Base-by-base conservation (phyloP, 106 monocot genomes). In the Platanthera guangdongensis region DNA sequence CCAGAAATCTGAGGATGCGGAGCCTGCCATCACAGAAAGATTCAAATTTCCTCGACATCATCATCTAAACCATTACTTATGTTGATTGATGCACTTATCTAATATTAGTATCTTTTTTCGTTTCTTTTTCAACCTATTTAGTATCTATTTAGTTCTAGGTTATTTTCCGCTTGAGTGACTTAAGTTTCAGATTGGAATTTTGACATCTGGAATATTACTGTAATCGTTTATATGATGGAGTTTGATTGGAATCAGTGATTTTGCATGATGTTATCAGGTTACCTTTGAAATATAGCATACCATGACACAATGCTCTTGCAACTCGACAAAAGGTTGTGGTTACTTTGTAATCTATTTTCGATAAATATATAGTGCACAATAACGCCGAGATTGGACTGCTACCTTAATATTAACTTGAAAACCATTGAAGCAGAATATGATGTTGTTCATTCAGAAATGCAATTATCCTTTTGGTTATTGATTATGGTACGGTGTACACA, bases 201-300 rank as follows among this genome's bases (percentile, higher is more conserved):
- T 72, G 45, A 15, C 22, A 21, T 72, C 50, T 50, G 50, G 72
- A 10, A 50, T 50, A 51, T 18, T 45, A n/a, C 46, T 47, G 16
- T 46, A 16, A 48, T 11, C 47, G 25, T 70, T 39, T 70, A 70
- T 48, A 70, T 47, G 70, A 70, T 70, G 47, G 39, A 50, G 15
- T 19, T 50, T 72, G 51, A 51, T 72, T 72, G 72, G 72, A 72
- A 21, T 72, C 49, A 72, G 72, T 10, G 6, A 14, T 72, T 72
- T 50, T 72, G 51, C 18, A 51, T 72, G 22, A 50, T 21, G 50
- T 72, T 21, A 15, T 72, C 21, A 46, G 70, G 49, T 11, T 50
- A 22, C 1, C 21, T 50, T 22, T 72, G 72, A 51, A 51, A 48
- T 46, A 19, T 8, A 72, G 10, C 51, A 18, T 72, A 51, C 8